Conservation (phyloP, 495 filamentous ascomycete genomes). For the Tuber melanosporum region DNA sequence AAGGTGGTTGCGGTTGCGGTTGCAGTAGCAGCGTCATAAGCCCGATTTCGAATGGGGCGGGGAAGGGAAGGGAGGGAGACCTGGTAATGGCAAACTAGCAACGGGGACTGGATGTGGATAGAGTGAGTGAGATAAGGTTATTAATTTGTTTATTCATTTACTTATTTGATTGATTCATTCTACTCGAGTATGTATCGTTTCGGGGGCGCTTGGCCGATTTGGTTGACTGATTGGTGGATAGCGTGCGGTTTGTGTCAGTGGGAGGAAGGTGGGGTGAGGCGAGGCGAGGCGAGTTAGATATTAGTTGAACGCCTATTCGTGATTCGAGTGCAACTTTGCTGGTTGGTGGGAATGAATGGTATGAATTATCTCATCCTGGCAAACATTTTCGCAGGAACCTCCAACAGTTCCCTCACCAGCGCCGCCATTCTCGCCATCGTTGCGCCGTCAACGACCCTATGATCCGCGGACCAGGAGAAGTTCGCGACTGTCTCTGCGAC, state of each 20-base stretch:
- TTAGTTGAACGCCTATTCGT: background rate
- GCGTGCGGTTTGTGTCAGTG: too few relatives aligned
- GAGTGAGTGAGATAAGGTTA: background rate
- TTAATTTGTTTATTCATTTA: background rate
- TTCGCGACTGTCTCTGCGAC: conserved; percentile 64
- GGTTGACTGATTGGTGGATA: background rate
- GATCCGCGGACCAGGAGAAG: conserved; percentile 96
- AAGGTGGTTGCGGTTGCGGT: background rate
- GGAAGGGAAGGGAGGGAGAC: background rate
- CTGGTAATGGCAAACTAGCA: background rate
- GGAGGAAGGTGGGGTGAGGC: too few relatives aligned
- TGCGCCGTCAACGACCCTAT: conserved; percentile 88
- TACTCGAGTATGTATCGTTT: background rate
- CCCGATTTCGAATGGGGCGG: background rate
- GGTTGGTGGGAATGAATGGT: background rate
- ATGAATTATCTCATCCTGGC: conserved; percentile 46
- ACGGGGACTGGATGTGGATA: background rate
- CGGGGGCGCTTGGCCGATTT: background rate
- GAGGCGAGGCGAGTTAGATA: background rate
- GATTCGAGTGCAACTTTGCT: background rate
- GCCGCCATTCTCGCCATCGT: conserved; percentile 87
- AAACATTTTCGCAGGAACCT: conserved; percentile 80
- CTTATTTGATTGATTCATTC: background rate
- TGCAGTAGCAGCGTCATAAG: background rate
- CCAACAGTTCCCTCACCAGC: conserved; percentile 64